phyloP scores from a whole-genome alignment of 2,329 filamentous ascomycete genomes.

The Ploettnerulaceae sp. region DNA sequence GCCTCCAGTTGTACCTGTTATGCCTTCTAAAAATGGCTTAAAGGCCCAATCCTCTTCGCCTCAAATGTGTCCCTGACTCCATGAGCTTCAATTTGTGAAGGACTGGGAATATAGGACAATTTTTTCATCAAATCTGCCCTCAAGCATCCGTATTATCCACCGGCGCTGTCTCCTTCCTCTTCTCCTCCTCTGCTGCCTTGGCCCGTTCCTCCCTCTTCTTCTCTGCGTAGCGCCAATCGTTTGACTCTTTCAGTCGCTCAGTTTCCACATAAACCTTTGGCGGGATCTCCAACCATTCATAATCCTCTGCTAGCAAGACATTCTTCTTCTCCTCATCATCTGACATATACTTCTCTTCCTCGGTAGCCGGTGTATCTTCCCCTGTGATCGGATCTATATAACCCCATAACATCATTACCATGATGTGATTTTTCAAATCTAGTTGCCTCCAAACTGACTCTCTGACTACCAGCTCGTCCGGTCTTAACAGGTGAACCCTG shows the following conservation, averaged over 20 bases:
- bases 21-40: too few relatives aligned
- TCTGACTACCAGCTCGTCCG: constrained; percentile 53
- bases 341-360: constrained; percentile 48
- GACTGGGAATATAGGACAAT: too few relatives aligned
- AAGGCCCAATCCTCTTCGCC: too few relatives aligned
- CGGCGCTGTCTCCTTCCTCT: background rate
- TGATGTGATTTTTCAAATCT: constrained; percentile 47
- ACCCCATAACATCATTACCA: constrained; percentile 59
- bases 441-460: constrained; percentile 52
- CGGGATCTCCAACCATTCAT: constrained; percentile 3
- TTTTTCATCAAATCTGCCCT: background rate
- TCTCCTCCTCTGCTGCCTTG: background rate
- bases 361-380: constrained; percentile 45
- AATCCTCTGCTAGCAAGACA: background rate
- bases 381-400: constrained; percentile 50
- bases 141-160: background rate
- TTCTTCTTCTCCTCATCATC: constrained; percentile 38
- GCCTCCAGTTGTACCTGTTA: too few relatives aligned
- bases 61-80: too few relatives aligned
- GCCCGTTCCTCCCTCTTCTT: background rate
- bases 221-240: constrained; percentile 4
- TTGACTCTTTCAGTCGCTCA: constrained; percentile 4
- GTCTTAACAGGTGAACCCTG: constrained; percentile 43
- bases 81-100: too few relatives aligned
- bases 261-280: constrained; percentile 3